A percentile compares a stretch with the other conserved stretches of the same genome.
Evolutionary conservation across 805 yeast genomes (phyloP).

Genomic region (Naumovozyma dairenensis): DNA sequence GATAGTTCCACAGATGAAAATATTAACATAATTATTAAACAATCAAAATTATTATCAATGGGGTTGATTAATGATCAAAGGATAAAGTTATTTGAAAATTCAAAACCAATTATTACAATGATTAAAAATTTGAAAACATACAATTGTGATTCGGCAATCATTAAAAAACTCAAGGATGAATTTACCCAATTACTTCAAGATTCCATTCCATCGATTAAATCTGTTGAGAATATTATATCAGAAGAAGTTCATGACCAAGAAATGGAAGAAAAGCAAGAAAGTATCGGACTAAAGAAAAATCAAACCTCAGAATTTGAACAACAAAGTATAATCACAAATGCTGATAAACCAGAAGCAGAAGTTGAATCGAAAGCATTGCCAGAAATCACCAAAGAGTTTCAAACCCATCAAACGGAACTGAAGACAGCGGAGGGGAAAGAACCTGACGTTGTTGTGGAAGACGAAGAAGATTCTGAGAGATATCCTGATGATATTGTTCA

Average conservation of each 20-base stretch:
- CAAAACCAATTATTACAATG: constrained; percentile 3
- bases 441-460: too few species aligned
- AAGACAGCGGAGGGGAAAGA: too few species aligned
- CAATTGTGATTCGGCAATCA: constrained; percentile 1
- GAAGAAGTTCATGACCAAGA: not conserved
- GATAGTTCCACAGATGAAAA: too few species aligned
- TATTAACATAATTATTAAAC: constrained; percentile 3
- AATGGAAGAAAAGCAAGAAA: not conserved
- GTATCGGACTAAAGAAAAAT: not conserved
- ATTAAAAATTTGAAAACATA: constrained; percentile 5
- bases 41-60: constrained; percentile 4
- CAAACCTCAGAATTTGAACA: not conserved
- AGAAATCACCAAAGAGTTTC: too few species aligned
- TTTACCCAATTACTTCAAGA: not conserved
- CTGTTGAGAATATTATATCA: too few species aligned
- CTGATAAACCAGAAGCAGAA: not conserved
- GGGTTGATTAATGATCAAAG: constrained; percentile 6
- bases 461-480: too few species aligned
- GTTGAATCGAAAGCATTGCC: not conserved
- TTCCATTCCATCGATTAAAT: too few species aligned
- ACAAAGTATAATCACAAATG: not conserved
- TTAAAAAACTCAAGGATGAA: constrained; percentile 3
- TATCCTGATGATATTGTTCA: too few species aligned
- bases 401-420: too few species aligned
- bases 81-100: constrained; percentile 2